These are phyloP conservation scores for Trebouxia gelatinosa DNA, from an alignment of 163 green algal genomes.

Conservation along the genomic window DNA sequence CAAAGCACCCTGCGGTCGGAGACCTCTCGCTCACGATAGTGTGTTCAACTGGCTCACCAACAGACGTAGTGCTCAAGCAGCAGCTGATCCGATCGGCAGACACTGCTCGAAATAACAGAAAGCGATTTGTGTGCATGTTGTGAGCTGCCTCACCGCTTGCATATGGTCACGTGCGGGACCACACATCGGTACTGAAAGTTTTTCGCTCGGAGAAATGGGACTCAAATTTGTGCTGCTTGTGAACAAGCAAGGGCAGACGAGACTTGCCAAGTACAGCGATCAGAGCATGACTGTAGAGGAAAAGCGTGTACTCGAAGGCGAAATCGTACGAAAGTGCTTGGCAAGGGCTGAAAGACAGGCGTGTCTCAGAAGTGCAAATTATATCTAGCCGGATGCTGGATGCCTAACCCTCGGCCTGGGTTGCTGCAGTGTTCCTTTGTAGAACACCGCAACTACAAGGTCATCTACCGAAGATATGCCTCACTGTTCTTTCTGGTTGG, in stretches of 20 bases:
- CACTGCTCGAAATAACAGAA: no score
- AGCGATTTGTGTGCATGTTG: no score
- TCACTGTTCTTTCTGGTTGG: constrained; percentile 98
- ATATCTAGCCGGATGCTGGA: background rate
- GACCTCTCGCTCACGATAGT: no score
- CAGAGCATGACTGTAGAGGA: constrained; percentile 74
- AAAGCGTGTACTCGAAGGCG: constrained; percentile 87
- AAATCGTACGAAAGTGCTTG: constrained; percentile 97
- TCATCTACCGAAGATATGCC: constrained; percentile 97
- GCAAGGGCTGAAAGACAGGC: constrained; percentile 90
- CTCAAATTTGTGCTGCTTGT: constrained; percentile 98
- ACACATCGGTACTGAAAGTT: no score
- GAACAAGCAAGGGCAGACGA: constrained; percentile 99
- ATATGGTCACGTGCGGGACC: no score
- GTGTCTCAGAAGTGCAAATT: background rate
- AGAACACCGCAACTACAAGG: constrained; percentile 91
- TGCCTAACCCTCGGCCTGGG: background rate
- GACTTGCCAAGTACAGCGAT: constrained; percentile 94
- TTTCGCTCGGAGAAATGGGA: no score
- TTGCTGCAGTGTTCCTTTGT: constrained; percentile 92
- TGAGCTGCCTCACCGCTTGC: no score
- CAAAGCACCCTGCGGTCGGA: no score
- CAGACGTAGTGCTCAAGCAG: no score
- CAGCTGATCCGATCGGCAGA: no score
- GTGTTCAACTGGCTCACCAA: no score